These are phyloP conservation scores for Chlorophyllum brunneum DNA, from an alignment of 768 basidiomycete species.

Conservation along the genomic window DNA sequence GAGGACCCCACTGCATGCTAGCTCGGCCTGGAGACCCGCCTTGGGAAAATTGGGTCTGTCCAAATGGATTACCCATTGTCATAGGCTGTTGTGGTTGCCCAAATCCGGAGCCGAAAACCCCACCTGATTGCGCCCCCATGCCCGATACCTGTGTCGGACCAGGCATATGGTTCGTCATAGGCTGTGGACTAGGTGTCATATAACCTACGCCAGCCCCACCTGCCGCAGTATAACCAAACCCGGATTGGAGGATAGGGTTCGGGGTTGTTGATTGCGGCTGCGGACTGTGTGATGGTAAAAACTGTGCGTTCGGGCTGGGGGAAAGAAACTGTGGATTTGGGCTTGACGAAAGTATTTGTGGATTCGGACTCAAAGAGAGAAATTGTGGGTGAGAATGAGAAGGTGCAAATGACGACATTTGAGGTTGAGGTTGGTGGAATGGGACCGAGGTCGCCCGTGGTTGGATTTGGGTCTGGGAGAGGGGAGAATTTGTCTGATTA, in stretches of 20 bases:
- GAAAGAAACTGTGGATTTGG: slow-evolving; percentile 25
- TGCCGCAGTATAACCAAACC: slow-evolving; percentile 13
- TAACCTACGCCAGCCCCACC: slow-evolving; percentile 20
- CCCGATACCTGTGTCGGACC: slow-evolving; percentile 26
- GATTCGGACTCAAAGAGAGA: slow-evolving; percentile 27
- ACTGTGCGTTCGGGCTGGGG: slow-evolving; percentile 16
- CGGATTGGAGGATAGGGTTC: slow-evolving; percentile 2
- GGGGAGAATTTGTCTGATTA: slow-evolving; percentile 12
- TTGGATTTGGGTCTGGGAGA: slow-evolving; percentile 14
- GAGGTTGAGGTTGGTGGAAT: slow-evolving; percentile 24
- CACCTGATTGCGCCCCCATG: slow-evolving; percentile 27
- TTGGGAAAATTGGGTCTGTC: slow-evolving; percentile 20
- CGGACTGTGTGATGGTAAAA: slow-evolving; percentile 30
- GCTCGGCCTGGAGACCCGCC: slow-evolving; percentile 20
- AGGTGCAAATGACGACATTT: slow-evolving; percentile 19
- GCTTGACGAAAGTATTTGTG: too few species aligned
- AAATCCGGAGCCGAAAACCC: background rate
- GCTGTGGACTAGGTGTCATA: slow-evolving; percentile 26
- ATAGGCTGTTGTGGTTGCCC: slow-evolving; percentile 28
- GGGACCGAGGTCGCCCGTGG: slow-evolving; percentile 18
- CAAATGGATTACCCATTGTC: slow-evolving; percentile 12
- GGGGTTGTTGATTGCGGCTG: slow-evolving; percentile 21
- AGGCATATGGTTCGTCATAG: slow-evolving; percentile 28
- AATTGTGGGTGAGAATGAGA: slow-evolving; percentile 27
- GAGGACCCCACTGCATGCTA: slow-evolving; percentile 34